Conservation (phyloP, 257 asterid species). For the Hygrophila difformis region DNA sequence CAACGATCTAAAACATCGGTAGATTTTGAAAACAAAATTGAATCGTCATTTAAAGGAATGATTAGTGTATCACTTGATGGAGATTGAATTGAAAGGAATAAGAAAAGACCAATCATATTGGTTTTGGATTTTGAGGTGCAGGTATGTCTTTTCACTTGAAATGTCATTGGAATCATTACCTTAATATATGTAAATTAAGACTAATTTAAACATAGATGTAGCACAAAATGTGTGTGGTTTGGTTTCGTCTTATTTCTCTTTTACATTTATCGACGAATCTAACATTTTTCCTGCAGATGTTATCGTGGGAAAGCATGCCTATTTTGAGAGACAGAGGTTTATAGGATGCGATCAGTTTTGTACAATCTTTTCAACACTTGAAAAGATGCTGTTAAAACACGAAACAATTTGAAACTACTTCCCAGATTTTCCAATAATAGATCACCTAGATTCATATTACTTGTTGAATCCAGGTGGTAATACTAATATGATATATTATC, state of each 20-base stretch:
- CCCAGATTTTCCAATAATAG: constrained; percentile 55
- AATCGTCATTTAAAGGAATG: constrained; percentile 30
- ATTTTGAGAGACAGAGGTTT: constrained; percentile 76
- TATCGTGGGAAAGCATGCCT: constrained; percentile 95
- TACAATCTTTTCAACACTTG: constrained; percentile 59
- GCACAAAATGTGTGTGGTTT: no score
- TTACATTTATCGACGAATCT: constrained; percentile 8
- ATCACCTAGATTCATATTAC: constrained; percentile 84
- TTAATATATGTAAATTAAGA: no score
- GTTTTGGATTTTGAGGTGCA: constrained; percentile 84
- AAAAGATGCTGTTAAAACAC: constrained; percentile 36
- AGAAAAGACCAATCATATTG: constrained; percentile 56
- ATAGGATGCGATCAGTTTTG: constrained; percentile 91
- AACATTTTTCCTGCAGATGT: constrained; percentile 55
- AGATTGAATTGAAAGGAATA: constrained; percentile 28
- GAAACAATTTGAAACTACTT: constrained; percentile 21
- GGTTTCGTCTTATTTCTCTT: no score
- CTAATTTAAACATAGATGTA: no score
- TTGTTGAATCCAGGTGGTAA: constrained; percentile 91
- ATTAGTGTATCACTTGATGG: constrained; percentile 26
- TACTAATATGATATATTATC: constrained; percentile 69
- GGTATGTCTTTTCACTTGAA: constrained; percentile 33
- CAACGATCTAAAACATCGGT: constrained; percentile 25
- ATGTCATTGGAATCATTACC: not conserved
- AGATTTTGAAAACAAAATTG: constrained; percentile 30